phyloP scores from a whole-genome alignment of 768 basidiomycete genomes.

The Russula foetens region DNA sequence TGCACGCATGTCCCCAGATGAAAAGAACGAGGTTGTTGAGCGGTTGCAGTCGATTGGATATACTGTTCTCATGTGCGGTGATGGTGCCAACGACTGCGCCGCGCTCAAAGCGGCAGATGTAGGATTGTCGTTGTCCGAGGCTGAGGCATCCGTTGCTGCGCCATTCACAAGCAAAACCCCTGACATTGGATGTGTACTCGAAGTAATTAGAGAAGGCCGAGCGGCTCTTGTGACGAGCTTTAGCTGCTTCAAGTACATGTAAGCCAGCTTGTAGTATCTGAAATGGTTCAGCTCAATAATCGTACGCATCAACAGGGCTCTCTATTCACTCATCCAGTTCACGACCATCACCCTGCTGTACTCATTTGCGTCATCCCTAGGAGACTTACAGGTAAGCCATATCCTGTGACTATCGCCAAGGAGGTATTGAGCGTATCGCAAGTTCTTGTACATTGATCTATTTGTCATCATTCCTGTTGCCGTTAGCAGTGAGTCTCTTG shows the following conservation, averaged over 20 bases:
- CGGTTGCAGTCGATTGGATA: conserved; percentile 89
- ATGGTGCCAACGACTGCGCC: conserved; percentile 98
- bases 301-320: conserved; percentile 52
- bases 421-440: conserved; percentile 15
- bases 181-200: conserved; percentile 92
- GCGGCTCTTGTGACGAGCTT: conserved; percentile 97
- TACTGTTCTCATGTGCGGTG: conserved; percentile 96
- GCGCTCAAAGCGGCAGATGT: conserved; percentile 98
- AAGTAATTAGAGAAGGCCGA: conserved; percentile 94
- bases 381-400: conserved; percentile 90
- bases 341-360: conserved; percentile 95
- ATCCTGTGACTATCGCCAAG: background rate
- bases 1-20: conserved; percentile 98
- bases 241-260: conserved; percentile 99
- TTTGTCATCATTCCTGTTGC: conserved; percentile 98
- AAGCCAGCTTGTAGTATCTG: conserved; percentile 27
- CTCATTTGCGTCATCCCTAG: conserved; percentile 92
- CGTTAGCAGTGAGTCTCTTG: conserved; percentile 69
- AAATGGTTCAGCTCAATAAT: background rate
- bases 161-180: conserved; percentile 93
- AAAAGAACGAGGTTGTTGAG: conserved; percentile 98
- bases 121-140: conserved; percentile 92
- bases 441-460: conserved; percentile 97
- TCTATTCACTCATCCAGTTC: conserved; percentile 98
- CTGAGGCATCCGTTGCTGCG: conserved; percentile 96